These are phyloP conservation scores for Chaetomidium leptoderma DNA, from an alignment of 495 filamentous ascomycete genomes.

Conservation along the genomic window DNA sequence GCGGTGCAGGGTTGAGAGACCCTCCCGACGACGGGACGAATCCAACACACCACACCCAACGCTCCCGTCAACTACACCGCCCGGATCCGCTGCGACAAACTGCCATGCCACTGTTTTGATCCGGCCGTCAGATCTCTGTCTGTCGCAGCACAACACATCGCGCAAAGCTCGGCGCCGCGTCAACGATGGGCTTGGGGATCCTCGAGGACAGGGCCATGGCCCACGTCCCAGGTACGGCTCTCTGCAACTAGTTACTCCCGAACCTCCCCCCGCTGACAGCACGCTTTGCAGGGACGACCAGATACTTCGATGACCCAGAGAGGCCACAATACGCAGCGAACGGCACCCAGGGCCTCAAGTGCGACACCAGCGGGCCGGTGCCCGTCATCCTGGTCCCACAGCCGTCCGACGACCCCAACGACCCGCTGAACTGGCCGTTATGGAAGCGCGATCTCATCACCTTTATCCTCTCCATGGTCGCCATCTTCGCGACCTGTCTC, in stretches of 20 bases:
- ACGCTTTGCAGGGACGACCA: conserved; percentile 53
- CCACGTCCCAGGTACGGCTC: conserved; percentile 66
- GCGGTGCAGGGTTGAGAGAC: background rate
- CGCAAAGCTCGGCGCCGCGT: background rate
- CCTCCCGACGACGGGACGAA: background rate
- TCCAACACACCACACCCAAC: background rate
- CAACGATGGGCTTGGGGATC: conserved; percentile 79
- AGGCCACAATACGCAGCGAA: conserved; percentile 40
- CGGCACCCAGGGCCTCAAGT: conserved; percentile 55
- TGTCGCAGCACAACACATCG: background rate
- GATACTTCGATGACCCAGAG: conserved; percentile 57
- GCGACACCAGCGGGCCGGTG: conserved; percentile 60
- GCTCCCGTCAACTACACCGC: background rate
- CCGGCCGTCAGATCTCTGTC: background rate
- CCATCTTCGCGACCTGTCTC: conserved; percentile 75
- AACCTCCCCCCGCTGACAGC: conserved; percentile 5
- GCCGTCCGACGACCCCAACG: conserved; percentile 75
- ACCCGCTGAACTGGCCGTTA: conserved; percentile 81
- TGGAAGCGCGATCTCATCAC: conserved; percentile 83
- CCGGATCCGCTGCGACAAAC: background rate
- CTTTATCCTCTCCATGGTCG: conserved; percentile 67
- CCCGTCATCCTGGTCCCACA: conserved; percentile 77
- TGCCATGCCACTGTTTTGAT: conserved; percentile 6
- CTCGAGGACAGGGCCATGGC: conserved; percentile 59
- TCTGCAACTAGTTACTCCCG: background rate